A percentile compares a stretch with the other conserved stretches of the same genome.
Conservation (phyloP, 768 basidiomycete species). For the Pleurotus tuoliensis region DNA sequence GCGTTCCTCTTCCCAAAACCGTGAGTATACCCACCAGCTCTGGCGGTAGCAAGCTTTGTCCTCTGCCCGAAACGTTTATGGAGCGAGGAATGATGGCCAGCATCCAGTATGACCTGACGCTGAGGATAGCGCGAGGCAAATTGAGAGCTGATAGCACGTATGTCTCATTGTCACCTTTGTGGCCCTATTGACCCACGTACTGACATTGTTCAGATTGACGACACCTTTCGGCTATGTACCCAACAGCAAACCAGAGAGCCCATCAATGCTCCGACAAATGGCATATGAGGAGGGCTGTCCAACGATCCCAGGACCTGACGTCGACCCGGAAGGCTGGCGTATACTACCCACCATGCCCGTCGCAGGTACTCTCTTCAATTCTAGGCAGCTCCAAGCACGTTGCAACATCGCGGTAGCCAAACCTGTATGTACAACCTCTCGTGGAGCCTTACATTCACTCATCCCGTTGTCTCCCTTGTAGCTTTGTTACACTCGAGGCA, state of each 20-base stretch:
- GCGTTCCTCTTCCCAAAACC: conserved; percentile 40
- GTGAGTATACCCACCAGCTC: conserved; percentile 34
- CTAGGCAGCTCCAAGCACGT: conserved; percentile 33
- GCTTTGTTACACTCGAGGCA: conserved; percentile 35
- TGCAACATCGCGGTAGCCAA: conserved; percentile 43
- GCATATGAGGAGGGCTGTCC: conserved; percentile 41
- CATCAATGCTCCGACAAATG: conserved; percentile 44
- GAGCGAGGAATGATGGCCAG: conserved; percentile 46
- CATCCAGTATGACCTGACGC: conserved; percentile 47
- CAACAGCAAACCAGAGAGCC: conserved; percentile 37
- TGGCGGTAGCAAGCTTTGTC: conserved; percentile 34
- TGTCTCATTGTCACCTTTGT: conserved; percentile 12
- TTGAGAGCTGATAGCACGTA: conserved; percentile 45
- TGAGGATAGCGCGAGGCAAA: conserved; percentile 43
- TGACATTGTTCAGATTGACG: conserved; percentile 28
- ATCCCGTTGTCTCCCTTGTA: conserved; percentile 1
- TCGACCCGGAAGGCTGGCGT: conserved; percentile 54
- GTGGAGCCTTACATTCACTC: neutral
- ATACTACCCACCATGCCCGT: conserved; percentile 34
- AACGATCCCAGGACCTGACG: conserved; percentile 36
- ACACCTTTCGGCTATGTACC: conserved; percentile 54
- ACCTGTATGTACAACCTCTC: conserved; percentile 30
- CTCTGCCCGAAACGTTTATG: conserved; percentile 49
- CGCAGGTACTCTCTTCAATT: conserved; percentile 37
- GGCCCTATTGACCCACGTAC: conserved; percentile 1